A percentile compares a stretch with the other conserved stretches of the same genome.
Evolutionary conservation across 495 filamentous ascomycete genomes (phyloP).

Genomic region (Xylaria venustula): DNA sequence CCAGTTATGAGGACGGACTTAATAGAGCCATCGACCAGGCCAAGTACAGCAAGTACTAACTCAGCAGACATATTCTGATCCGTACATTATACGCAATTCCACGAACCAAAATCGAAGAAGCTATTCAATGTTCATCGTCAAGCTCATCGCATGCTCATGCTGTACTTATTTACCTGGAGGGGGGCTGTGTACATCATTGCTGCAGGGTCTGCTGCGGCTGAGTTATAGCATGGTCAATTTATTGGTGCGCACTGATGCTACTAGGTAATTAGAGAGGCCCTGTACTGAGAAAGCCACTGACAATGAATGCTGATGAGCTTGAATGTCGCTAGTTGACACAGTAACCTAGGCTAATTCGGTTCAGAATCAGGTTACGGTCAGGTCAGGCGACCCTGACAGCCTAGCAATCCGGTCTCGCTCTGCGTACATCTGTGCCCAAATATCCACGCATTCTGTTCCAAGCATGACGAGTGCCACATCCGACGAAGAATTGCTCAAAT

Average conservation of each 20-base stretch:
- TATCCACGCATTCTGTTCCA: not conserved
- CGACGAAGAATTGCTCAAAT: not conserved
- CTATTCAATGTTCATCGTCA: too few species aligned
- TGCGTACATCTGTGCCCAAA: slow-evolving; percentile 2
- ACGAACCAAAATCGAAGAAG: not conserved
- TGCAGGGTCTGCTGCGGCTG: not conserved
- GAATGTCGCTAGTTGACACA: too few species aligned
- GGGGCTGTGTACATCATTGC: not conserved
- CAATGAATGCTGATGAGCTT: not conserved
- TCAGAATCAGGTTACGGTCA: not conserved
- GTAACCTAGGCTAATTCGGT: not conserved
- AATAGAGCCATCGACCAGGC: slow-evolving; percentile 2
- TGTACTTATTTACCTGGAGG: not conserved
- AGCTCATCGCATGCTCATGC: too few species aligned
- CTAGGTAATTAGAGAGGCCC: not conserved
- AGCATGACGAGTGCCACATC: not conserved
- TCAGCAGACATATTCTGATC: slow-evolving; percentile 14
- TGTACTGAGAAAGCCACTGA: not conserved
- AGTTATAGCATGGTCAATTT: not conserved
- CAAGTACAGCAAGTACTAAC: not conserved
- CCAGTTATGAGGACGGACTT: not conserved
- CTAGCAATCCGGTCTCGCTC: slow-evolving; percentile 19
- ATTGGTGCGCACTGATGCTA: slow-evolving; percentile 6
- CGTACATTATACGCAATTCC: not conserved
- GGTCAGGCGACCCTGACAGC: not conserved